These are phyloP conservation scores for Cyberlindnera petersonii DNA, from an alignment of 805 yeast species.

Conservation along the genomic window DNA sequence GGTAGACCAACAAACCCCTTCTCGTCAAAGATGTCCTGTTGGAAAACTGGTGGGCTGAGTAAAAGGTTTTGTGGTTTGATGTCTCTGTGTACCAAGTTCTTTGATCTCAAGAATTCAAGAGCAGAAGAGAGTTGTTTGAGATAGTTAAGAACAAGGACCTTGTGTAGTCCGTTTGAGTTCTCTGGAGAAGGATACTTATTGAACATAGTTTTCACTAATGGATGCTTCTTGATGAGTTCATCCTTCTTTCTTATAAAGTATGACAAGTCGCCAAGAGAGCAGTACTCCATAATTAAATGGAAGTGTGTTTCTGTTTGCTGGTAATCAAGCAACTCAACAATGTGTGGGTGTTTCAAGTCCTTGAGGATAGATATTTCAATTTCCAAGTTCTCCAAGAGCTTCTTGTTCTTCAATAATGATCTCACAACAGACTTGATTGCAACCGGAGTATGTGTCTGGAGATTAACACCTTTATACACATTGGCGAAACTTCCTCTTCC, in stretches of 20 bases:
- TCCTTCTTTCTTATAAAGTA: constrained; percentile 76
- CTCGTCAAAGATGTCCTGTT: constrained; percentile 50
- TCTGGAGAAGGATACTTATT: constrained; percentile 81
- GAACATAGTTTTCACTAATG: constrained; percentile 70
- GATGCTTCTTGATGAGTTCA: constrained; percentile 70
- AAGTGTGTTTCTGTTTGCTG: constrained; percentile 73
- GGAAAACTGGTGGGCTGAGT: constrained; percentile 75
- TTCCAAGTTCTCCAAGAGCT: constrained; percentile 84
- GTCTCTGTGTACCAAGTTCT: constrained; percentile 89
- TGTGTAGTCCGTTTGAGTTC: constrained; percentile 74
- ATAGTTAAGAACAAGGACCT: constrained; percentile 75
- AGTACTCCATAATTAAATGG: constrained; percentile 93
- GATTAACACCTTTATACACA: constrained; percentile 79
- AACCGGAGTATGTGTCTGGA: constrained; percentile 53
- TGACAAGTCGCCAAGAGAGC: constrained; percentile 91
- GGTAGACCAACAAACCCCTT: constrained; percentile 69
- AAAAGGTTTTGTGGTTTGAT: constrained; percentile 89
- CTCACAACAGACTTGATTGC: constrained; percentile 88
- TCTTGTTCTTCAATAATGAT: constrained; percentile 77
- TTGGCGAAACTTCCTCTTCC: constrained; percentile 96
- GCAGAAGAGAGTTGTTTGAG: constrained; percentile 85
- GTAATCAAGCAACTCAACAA: constrained; percentile 82
- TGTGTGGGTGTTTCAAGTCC: constrained; percentile 87
- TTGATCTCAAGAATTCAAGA: constrained; percentile 71
- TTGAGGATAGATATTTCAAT: constrained; percentile 87